phyloP scores from a whole-genome alignment of 1,139 yeast species.

The Blastobotrys malaysiensis region DNA sequence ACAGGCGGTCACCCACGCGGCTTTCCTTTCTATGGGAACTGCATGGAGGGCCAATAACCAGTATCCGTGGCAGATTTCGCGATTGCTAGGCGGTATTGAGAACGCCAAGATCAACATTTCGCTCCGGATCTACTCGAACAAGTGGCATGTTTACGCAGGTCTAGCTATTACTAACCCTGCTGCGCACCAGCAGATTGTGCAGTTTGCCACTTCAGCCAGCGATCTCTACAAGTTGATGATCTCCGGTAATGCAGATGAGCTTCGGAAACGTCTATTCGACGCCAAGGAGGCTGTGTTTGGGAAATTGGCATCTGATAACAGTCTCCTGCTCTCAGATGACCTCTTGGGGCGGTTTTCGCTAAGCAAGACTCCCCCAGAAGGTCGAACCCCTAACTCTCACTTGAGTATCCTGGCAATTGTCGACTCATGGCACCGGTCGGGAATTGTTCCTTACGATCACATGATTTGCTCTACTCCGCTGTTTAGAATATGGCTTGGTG shows the following conservation, averaged over 20 bases:
- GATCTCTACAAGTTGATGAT: slow-evolving; percentile 81
- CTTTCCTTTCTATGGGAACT: slow-evolving; percentile 91
- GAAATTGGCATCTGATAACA: slow-evolving; percentile 47
- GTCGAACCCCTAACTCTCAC: slow-evolving; percentile 78
- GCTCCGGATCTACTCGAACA: slow-evolving; percentile 80
- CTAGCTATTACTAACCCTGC: slow-evolving; percentile 92
- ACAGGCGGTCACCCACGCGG: slow-evolving; percentile 98
- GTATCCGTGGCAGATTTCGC: slow-evolving; percentile 88
- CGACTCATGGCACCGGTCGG: slow-evolving; percentile 84
- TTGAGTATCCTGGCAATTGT: slow-evolving; percentile 82
- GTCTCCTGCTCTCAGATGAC: slow-evolving; percentile 70
- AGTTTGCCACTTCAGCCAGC: slow-evolving; percentile 79
- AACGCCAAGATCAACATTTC: slow-evolving; percentile 94
- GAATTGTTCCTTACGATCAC: slow-evolving; percentile 90
- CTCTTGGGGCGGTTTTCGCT: slow-evolving; percentile 75
- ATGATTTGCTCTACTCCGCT: slow-evolving; percentile 94
- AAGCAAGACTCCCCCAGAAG: slow-evolving; percentile 67
- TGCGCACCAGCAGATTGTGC: slow-evolving; percentile 87
- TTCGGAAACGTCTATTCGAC: slow-evolving; percentile 50
- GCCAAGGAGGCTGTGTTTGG: slow-evolving; percentile 79
- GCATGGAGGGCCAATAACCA: slow-evolving; percentile 85
- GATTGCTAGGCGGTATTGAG: slow-evolving; percentile 91
- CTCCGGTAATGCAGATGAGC: slow-evolving; percentile 55
- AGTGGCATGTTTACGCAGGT: slow-evolving; percentile 99
- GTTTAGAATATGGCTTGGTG: slow-evolving; percentile 89